Evolutionary conservation across 2,329 filamentous ascomycete species (phyloP).

Genomic region (Exophiala xenobiotica): DNA sequence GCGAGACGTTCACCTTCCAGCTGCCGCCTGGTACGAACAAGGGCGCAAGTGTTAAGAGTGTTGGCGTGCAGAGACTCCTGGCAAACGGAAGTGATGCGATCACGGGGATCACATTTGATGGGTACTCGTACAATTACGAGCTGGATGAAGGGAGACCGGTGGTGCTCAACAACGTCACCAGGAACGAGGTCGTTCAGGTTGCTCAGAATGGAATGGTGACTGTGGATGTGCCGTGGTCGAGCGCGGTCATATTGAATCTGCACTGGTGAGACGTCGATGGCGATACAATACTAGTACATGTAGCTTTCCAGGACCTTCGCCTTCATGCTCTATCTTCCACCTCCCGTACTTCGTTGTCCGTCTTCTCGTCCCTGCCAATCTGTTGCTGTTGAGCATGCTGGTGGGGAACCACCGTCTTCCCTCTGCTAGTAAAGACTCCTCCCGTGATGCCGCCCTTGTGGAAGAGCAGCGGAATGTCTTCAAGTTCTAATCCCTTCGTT

Average conservation of each 20-base stretch:
- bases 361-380: not conserved
- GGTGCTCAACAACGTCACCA: slow-evolving; percentile 55
- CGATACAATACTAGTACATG: too few relatives aligned
- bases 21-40: slow-evolving; percentile 25
- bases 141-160: slow-evolving; percentile 56
- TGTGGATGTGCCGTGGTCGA: slow-evolving; percentile 33
- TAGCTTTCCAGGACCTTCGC: too few relatives aligned
- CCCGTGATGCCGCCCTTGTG: slow-evolving; percentile 5
- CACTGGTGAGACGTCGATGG: slow-evolving; percentile 17
- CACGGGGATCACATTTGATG: slow-evolving; percentile 61
- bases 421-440: slow-evolving; percentile 30
- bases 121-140: slow-evolving; percentile 62
- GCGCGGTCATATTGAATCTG: slow-evolving; percentile 32
- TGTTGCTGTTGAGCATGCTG: not conserved
- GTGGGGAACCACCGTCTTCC: slow-evolving; percentile 24
- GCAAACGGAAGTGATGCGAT: slow-evolving; percentile 66
- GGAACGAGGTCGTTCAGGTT: slow-evolving; percentile 44
- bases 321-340: not conserved
- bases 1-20: slow-evolving; percentile 32
- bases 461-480: slow-evolving; percentile 58
- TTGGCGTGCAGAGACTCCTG: slow-evolving; percentile 50
- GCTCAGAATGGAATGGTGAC: slow-evolving; percentile 38
- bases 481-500: slow-evolving; percentile 62
- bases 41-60: slow-evolving; percentile 19
- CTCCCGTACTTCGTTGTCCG: not conserved